Base-by-base conservation (phyloP, 108 stramenopile species). In the Cyclotella atomus region DNA sequence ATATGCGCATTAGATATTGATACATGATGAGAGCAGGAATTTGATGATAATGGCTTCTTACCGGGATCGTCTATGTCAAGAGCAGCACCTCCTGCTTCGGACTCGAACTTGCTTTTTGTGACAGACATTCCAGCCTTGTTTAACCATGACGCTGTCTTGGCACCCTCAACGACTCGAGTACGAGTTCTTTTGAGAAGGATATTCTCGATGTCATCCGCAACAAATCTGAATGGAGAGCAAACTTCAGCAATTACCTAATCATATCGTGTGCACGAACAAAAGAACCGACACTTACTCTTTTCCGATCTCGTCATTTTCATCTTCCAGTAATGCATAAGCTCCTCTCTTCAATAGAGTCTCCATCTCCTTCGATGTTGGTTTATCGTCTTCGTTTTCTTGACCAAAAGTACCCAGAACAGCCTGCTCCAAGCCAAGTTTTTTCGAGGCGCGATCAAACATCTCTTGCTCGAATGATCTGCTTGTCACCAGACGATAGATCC, bases 391-490 rank as follows among this genome's bases (percentile, higher is more conserved):
- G 19, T 91, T 87, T 3, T 90, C 88, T 72, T 92, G 86, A 19
- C 87, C 92, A 57, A 96, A 91, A 7, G 97, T 97, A 21, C 98
- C 98, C 14, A 99, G 85, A 8, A 99, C 93, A 25, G 99, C 99
- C 68, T 99, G 99, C 83, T 99, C 98, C n/a, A 99, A 85, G 10
- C 99, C 99, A 27, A 99, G 89, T 80, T 99, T 99, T 76, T 89
- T 96, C 53, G 91, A 90, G 9, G 99, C 99, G 23, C 97, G 88
- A 41, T 98, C 97, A 71, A 99, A 97, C 99, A 99, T 99, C 70
- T 98, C 97, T 68, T 90, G 87, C 81, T 99, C 99, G 53, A 98
- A 99, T 54, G 95, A 91, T n/a, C 96, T 77, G 72, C 97, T 93
- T 10, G 99, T 98, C 57, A 99, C 88, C 15, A 99, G 84, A 59